Conservation (phyloP, 2,329 filamentous ascomycete genomes). For the Pleoardoris graminearum region DNA sequence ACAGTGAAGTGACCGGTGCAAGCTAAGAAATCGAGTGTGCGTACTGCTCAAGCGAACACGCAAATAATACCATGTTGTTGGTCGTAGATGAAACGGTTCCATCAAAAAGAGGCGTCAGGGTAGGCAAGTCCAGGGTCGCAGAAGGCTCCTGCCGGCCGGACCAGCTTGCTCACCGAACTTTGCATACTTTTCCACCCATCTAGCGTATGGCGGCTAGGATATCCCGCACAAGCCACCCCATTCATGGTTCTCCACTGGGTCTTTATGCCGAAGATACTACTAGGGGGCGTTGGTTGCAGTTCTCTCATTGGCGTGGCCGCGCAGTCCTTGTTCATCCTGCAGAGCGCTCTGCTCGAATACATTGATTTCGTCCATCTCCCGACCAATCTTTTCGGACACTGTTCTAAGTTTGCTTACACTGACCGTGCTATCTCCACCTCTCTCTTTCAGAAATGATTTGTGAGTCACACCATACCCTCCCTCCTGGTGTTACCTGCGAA, state of each 20-base stretch:
- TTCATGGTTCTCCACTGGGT: slow-evolving; percentile 6
- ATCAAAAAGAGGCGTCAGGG: slow-evolving; percentile 26
- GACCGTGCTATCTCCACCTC: not conserved
- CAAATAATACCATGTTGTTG: slow-evolving; percentile 4
- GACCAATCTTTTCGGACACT: slow-evolving; percentile 2
- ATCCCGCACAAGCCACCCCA: slow-evolving; percentile 16
- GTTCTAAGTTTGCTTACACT: slow-evolving; percentile 4
- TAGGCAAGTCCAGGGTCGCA: slow-evolving; percentile 36
- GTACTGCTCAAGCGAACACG: slow-evolving; percentile 8
- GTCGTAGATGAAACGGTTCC: slow-evolving; percentile 12
- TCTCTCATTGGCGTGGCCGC: slow-evolving; percentile 23
- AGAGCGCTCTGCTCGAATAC: slow-evolving; percentile 12
- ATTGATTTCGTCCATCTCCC: slow-evolving; percentile 22
- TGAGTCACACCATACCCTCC: slow-evolving; percentile 36
- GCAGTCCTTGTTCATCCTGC: slow-evolving; percentile 1
- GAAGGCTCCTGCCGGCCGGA: slow-evolving; percentile 10
- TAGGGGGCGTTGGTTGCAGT: slow-evolving; percentile 13
- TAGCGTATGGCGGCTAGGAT: slow-evolving; percentile 22
- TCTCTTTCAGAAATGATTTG: slow-evolving; percentile 13
- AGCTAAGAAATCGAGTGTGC: slow-evolving; percentile 22
- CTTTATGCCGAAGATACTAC: slow-evolving; percentile 10
- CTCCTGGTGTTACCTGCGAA: not conserved
- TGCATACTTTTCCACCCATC: slow-evolving; percentile 19
- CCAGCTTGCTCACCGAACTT: slow-evolving; percentile 8
- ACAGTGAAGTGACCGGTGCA: slow-evolving; percentile 7